Conservation (phyloP, 2,329 filamentous ascomycete genomes). For the Aspergillus pseudonomiae region DNA sequence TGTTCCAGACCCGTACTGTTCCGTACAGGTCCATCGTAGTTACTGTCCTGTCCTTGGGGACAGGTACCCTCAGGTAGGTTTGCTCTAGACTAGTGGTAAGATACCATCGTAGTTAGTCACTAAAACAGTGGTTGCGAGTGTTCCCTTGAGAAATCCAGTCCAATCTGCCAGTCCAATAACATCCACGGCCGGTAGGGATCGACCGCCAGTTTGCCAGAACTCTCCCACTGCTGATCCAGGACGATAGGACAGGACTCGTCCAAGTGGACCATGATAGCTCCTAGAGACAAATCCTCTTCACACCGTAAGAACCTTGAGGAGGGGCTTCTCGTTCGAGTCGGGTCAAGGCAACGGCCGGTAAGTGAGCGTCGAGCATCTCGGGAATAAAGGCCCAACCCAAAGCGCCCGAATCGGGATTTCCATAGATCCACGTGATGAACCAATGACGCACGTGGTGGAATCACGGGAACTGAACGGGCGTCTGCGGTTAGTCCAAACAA, state of each 20-base stretch:
- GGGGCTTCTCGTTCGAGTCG: not conserved
- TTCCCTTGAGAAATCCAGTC: not conserved
- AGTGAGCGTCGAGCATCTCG: not conserved
- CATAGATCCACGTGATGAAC: not conserved
- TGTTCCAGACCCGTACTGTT: constrained; percentile 9
- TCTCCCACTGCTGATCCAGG: not conserved
- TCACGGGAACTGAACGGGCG: constrained; percentile 3
- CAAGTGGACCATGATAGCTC: not conserved
- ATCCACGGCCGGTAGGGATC: not conserved
- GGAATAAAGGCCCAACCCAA: not conserved
- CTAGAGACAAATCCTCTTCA: not conserved
- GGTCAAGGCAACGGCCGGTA: not conserved
- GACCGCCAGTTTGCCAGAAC: not conserved
- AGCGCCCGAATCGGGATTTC: not conserved
- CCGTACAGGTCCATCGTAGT: constrained; percentile 13
- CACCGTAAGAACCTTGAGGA: not conserved
- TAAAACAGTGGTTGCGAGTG: constrained; percentile 1
- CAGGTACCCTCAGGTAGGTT: not conserved
- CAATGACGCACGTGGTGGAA: not conserved
- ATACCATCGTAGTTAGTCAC: not conserved
- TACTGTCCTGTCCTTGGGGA: constrained; percentile 5
- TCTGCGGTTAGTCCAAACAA: not conserved
- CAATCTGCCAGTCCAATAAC: not conserved
- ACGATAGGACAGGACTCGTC: not conserved
- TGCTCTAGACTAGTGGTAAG: constrained; percentile 3